phyloP scores from a whole-genome alignment of 208 protist genomes.

The Trypanosoma scelopori region DNA sequence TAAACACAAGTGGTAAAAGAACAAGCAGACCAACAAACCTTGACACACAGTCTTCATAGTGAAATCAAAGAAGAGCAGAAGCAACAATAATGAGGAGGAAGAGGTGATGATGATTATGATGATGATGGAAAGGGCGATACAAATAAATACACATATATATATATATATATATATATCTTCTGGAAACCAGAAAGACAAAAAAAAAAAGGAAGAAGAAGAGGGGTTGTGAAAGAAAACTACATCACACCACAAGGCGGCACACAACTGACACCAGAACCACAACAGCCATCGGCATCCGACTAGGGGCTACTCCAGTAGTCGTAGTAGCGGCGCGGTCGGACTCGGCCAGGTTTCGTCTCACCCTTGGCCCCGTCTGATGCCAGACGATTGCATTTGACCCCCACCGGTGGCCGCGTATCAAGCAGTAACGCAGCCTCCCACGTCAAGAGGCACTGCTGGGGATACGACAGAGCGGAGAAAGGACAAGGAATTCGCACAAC shows the following conservation, averaged over 20 bases:
- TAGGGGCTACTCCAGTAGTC: slow-evolving; percentile 29
- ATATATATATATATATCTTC: too few relatives aligned
- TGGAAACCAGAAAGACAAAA: too few relatives aligned
- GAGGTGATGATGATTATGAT: too few relatives aligned
- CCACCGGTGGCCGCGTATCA: slow-evolving; percentile 7
- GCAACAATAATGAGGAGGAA: neutral
- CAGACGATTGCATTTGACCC: neutral
- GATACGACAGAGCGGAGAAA: slow-evolving; percentile 54
- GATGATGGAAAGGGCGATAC: too few relatives aligned
- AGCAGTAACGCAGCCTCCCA: slow-evolving; percentile 65
- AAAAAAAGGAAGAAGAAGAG: slow-evolving; percentile 4
- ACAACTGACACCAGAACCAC: neutral
- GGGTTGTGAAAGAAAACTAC: too few relatives aligned
- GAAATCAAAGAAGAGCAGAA: too few relatives aligned
- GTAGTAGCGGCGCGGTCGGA: slow-evolving; percentile 8
- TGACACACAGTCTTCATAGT: neutral
- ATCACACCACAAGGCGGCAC: too few relatives aligned
- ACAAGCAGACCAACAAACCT: neutral
- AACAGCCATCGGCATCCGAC: neutral
- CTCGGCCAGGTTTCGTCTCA: neutral
- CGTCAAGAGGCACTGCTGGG: slow-evolving; percentile 72
- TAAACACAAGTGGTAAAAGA: neutral
- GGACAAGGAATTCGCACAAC: neutral
- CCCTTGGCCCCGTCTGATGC: neutral
- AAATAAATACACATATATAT: too few relatives aligned